These are phyloP conservation scores for Alternaria sp. DNA, from an alignment of 2,329 filamentous ascomycete species.

Conservation along the genomic window DNA sequence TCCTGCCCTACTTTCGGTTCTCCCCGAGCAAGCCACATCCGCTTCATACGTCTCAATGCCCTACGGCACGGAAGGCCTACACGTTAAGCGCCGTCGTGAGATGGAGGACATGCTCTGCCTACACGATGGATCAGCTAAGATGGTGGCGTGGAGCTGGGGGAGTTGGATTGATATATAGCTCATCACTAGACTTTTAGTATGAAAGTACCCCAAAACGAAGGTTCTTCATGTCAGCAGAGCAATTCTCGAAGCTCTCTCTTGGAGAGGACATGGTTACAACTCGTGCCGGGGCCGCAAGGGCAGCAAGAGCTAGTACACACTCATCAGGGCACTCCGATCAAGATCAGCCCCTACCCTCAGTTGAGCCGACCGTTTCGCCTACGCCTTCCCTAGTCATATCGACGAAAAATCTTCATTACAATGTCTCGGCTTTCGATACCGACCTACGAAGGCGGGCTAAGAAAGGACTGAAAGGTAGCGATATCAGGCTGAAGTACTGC, in stretches of 20 bases:
- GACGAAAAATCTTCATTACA: constrained; percentile 46
- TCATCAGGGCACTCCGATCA: constrained; percentile 32
- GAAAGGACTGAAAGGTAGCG: constrained; percentile 45
- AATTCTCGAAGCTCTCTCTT: constrained; percentile 50
- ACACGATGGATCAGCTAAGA: constrained; percentile 36
- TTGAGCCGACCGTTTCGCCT: constrained; percentile 37
- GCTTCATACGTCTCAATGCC: constrained; percentile 36
- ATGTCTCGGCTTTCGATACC: constrained; percentile 44
- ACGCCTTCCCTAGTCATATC: constrained; percentile 47
- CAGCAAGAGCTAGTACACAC: constrained; percentile 31
- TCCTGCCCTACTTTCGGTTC: constrained; percentile 30
- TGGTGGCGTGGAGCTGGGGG: constrained; percentile 40
- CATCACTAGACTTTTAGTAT: constrained; percentile 20
- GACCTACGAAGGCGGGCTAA: constrained; percentile 45
- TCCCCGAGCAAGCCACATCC: constrained; percentile 44
- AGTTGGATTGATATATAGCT: constrained; percentile 46
- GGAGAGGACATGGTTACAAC: constrained; percentile 51
- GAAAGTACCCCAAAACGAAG: constrained; percentile 25
- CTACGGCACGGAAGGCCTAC: constrained; percentile 44
- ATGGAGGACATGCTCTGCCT: constrained; percentile 35
- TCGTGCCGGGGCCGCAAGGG: constrained; percentile 47
- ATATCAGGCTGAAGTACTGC: constrained; percentile 50
- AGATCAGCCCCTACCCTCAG: constrained; percentile 34
- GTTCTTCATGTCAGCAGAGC: constrained; percentile 49
- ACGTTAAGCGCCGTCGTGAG: constrained; percentile 42